Percentiles rank a stretch among this genome's conserved stretches.
Conservation (phyloP, 2,329 filamentous ascomycete species). For the Coniochaeta hoffmannii region DNA sequence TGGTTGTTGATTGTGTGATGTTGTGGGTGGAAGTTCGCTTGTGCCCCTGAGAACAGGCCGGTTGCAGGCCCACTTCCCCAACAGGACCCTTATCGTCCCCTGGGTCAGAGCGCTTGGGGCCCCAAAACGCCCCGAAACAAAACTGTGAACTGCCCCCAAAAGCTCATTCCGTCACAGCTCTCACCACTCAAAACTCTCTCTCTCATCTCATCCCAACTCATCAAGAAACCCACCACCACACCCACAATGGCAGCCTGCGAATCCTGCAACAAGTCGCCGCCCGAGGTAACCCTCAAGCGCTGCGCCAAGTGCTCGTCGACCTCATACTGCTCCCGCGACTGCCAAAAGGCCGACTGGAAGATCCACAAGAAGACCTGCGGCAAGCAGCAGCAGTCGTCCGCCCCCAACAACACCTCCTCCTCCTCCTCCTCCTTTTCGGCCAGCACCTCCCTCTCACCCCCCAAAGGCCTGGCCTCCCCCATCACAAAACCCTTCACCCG, state of each 20-base stretch:
- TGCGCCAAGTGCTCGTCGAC: slow-evolving; percentile 40
- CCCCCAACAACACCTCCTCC: background rate
- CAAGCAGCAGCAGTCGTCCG: slow-evolving; percentile 6
- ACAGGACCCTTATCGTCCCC: too few species aligned
- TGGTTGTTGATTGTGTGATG: too few species aligned
- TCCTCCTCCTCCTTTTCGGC: background rate
- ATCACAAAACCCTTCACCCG: slow-evolving; percentile 29
- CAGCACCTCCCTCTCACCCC: slow-evolving; percentile 7
- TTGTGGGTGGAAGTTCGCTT: too few species aligned
- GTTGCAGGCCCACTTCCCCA: too few species aligned
- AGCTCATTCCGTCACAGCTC: too few species aligned
- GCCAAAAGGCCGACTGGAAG: slow-evolving; percentile 45
- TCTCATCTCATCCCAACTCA: background rate
- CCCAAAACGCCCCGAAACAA: too few species aligned
- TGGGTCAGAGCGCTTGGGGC: too few species aligned
- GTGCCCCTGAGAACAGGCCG: too few species aligned
- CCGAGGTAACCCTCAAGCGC: slow-evolving; percentile 22
- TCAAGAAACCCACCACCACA: too few species aligned
- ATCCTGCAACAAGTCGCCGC: slow-evolving; percentile 19
- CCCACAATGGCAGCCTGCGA: background rate
- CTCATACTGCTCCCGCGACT: slow-evolving; percentile 43
- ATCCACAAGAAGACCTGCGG: slow-evolving; percentile 36
- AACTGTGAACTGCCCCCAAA: too few species aligned
- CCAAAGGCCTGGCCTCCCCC: slow-evolving; percentile 20
- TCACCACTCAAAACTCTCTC: background rate